These are phyloP conservation scores for Kwoniella pini DNA, from an alignment of 768 basidiomycete genomes.

Conservation along the genomic window DNA sequence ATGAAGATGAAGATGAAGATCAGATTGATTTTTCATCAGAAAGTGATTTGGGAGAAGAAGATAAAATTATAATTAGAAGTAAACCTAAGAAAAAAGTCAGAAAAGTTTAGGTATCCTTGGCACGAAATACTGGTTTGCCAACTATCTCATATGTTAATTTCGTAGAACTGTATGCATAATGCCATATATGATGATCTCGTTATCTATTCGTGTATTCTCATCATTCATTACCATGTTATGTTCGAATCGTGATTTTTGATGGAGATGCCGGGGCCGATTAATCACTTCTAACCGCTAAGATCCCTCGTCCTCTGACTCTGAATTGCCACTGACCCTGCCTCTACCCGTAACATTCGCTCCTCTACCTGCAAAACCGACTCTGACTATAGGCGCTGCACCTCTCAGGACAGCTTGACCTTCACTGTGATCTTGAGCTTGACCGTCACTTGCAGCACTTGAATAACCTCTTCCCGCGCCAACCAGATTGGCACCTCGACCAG, in stretches of 20 bases:
- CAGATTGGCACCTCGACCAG: conserved; percentile 5
- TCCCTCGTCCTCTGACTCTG: background rate
- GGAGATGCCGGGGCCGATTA: no score
- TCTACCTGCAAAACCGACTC: conserved; percentile 10
- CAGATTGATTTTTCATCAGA: no score
- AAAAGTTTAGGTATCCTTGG: background rate
- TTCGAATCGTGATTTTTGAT: no score
- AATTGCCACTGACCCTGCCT: background rate
- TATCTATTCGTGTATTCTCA: background rate
- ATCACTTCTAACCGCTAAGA: no score
- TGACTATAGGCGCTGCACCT: conserved; percentile 1
- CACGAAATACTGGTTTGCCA: no score
- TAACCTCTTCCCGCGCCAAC: conserved; percentile 11
- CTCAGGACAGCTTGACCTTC: background rate
- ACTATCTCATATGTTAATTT: no score
- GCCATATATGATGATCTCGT: no score
- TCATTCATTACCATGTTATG: background rate
- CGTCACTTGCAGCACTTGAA: background rate
- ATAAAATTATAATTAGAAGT: conserved; percentile 6
- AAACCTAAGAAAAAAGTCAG: conserved; percentile 16
- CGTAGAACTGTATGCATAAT: no score
- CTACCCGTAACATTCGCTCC: background rate
- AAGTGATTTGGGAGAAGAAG: conserved; percentile 7
- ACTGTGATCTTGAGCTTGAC: background rate
- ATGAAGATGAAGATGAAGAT: conserved; percentile 14